Percentiles rank a stretch among this genome's conserved stretches.
Evolutionary conservation across 2,329 filamentous ascomycete species (phyloP).

Genomic region (Sarocladium strictum): DNA sequence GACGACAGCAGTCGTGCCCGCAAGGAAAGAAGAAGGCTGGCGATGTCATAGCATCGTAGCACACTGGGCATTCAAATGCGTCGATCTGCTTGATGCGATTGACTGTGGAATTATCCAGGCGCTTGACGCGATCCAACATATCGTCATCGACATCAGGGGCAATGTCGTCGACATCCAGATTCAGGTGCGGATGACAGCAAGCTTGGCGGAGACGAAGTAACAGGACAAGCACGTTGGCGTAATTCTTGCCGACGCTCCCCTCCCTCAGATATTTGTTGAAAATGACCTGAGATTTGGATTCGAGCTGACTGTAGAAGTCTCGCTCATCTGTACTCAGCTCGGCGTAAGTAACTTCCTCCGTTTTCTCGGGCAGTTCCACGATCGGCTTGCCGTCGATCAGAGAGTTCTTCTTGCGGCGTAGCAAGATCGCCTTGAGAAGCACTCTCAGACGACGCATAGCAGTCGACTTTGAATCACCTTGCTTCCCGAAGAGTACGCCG

Average conservation of each 20-base stretch:
- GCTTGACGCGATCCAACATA: slow-evolving; percentile 56
- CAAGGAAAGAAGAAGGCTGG: slow-evolving; percentile 77
- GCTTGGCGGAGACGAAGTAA: slow-evolving; percentile 78
- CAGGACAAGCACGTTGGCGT: slow-evolving; percentile 74
- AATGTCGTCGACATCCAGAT: slow-evolving; percentile 28
- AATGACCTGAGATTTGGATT: slow-evolving; percentile 58
- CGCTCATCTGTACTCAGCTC: slow-evolving; percentile 67
- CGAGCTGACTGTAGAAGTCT: slow-evolving; percentile 71
- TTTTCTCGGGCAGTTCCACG: slow-evolving; percentile 67
- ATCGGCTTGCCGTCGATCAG: slow-evolving; percentile 76
- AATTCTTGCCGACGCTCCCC: slow-evolving; percentile 61
- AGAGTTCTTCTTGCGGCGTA: slow-evolving; percentile 77
- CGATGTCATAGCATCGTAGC: slow-evolving; percentile 69
- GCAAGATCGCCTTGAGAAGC: slow-evolving; percentile 71
- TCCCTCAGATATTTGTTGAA: slow-evolving; percentile 73
- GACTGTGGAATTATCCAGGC: slow-evolving; percentile 55
- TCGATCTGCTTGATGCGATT: slow-evolving; percentile 53
- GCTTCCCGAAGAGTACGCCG: slow-evolving; percentile 29
- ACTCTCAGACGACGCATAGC: slow-evolving; percentile 69
- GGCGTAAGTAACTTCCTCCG: slow-evolving; percentile 70
- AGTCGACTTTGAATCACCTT: slow-evolving; percentile 46
- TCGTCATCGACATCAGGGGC: slow-evolving; percentile 36
- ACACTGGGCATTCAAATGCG: slow-evolving; percentile 75
- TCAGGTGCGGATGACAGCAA: slow-evolving; percentile 32
- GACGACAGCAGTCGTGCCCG: slow-evolving; percentile 71